Percentiles rank a stretch among this genome's conserved stretches.
phyloP scores from a whole-genome alignment of 2,329 filamentous ascomycete species.

The Lachnellula willkommii region DNA sequence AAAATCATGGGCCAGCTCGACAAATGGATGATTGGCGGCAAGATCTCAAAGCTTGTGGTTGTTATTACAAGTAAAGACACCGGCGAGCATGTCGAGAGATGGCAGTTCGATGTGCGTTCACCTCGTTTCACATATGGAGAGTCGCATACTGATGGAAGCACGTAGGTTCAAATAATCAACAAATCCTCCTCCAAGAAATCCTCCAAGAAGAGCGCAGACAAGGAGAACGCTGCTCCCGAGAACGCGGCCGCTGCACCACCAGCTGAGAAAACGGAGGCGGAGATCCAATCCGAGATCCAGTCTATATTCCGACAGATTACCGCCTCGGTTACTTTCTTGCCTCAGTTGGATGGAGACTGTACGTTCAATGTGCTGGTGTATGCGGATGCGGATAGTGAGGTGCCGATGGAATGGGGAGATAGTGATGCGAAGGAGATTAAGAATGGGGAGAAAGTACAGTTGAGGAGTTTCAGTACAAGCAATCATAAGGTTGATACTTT shows the following conservation, averaged over 20 bases:
- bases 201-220: constrained; percentile 50
- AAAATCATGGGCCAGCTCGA: constrained; percentile 98
- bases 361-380: constrained; percentile 99
- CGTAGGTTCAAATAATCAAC: constrained; percentile 51
- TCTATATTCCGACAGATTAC: constrained; percentile 98
- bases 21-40: constrained; percentile 95
- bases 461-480: constrained; percentile 92
- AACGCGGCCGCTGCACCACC: constrained; percentile 34
- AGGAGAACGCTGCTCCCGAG: constrained; percentile 63
- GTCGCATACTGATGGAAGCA: not conserved
- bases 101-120: constrained; percentile 82
- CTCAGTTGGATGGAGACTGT: constrained; percentile 88
- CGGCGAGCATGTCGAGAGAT: constrained; percentile 90
- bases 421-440: constrained; percentile 94
- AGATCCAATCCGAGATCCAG: constrained; percentile 94
- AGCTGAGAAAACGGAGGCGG: constrained; percentile 77
- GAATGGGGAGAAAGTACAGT: constrained; percentile 89
- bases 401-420: constrained; percentile 97
- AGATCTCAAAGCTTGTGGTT: constrained; percentile 94
- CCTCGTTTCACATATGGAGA: not conserved
- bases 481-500: constrained; percentile 92
- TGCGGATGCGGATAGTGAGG: constrained; percentile 91
- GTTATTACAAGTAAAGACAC: constrained; percentile 97
- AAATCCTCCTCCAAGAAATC: constrained; percentile 41
- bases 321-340: constrained; percentile 92